Base-by-base conservation (phyloP, 2,329 filamentous ascomycete species). In the Coleophoma cylindrospora region DNA sequence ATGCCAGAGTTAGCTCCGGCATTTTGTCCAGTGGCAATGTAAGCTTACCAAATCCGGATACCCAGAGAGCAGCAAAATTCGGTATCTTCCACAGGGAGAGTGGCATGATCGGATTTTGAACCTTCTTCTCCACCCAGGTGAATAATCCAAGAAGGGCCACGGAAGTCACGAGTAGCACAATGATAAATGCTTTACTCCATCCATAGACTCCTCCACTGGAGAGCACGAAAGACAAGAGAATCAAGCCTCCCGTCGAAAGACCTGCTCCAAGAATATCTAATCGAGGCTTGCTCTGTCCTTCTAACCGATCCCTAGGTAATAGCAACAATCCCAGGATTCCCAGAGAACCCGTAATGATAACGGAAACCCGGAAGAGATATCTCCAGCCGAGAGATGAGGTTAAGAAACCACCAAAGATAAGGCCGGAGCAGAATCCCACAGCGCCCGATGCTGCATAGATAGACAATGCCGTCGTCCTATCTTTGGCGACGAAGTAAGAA, bases 121-220 rank as follows among this genome's bases (percentile, higher is more conserved):
- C 67, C 47, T 70, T 72, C 54, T 71, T 73, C 57, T 74, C 70
- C 9, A 70, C 61, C 33, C 65, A 61, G 1, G 64, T 63, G 41
- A 74, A 74, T 6, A 63, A 57, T 4, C 62, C 64, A 3, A 74
- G 64, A 47, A 74, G 55, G 2, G 57, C 64, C 17, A 73, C 57
- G 4, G 68, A 66, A 1, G 70, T 32, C 3, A 74, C 53, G 8
- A 74, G 55, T 2, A 74, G 57, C 10, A 65, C 68, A 27, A 74
- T 73, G 49, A 74, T 71, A 45, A 74, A 74, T 1, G 71, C 66
- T 43, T 68, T 67, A 43, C 64, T 66, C 71, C 71, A 74, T 14
- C 71, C 71, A 51, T 74, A 74, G n/a, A 67, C 64, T 15, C 71
- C 71, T 2, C 71, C 71, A 50, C 70, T 70, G 1, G 70, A 72